Base-by-base conservation (phyloP, 306 rosid species). In the Cucurbita moschata region DNA sequence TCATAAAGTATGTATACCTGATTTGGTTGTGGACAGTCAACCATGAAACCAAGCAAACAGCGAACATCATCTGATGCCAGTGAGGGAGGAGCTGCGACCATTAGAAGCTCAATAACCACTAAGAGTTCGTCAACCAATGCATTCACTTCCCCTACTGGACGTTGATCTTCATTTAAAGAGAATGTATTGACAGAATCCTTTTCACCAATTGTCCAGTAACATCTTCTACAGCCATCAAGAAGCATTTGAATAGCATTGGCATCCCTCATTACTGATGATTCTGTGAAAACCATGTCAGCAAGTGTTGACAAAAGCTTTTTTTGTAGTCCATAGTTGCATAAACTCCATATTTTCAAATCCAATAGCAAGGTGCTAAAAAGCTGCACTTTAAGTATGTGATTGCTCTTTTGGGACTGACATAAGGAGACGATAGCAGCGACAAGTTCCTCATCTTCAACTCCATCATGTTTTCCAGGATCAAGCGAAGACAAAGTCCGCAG, bases 241-340 rank as follows among this genome's bases (percentile, higher is more conserved):
- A 94, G 99, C 92, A 87, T 83, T 74, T 94, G 99, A 80, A 94
- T 89, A 80, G 97, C 96, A 86, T 91, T 94, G 80, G 99, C 99
- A 74, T 91, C 96, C 61, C 96, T 91, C 97, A 94, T 94, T 56
- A 91, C 92, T 43, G 83, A 79, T 10, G 88, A 85, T 84, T 94
- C 92, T 13, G 97, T 87, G 84, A 94, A 91, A 76, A 94, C 97
- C 96, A 91, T 91, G 88, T 94, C 99, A 18, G 99, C 97, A 59
- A 94, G 99, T 56, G 99, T 91, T 79, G 99, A 91, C 52, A 94
- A 82, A 83, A 94, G 99, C 88, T 94, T 94, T 86, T 94, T 94
- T 75, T 94, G 99, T 75, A 94, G 82, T 76, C 99, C 97, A 84
- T 94, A 94, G 81, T 86, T 89, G 75, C 99, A 94, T 79, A 91